Percentiles rank a stretch among this genome's conserved stretches.
These are phyloP conservation scores for Barbatosphaeria neglecta DNA, from an alignment of 495 filamentous ascomycete species.

Conservation along the genomic window DNA sequence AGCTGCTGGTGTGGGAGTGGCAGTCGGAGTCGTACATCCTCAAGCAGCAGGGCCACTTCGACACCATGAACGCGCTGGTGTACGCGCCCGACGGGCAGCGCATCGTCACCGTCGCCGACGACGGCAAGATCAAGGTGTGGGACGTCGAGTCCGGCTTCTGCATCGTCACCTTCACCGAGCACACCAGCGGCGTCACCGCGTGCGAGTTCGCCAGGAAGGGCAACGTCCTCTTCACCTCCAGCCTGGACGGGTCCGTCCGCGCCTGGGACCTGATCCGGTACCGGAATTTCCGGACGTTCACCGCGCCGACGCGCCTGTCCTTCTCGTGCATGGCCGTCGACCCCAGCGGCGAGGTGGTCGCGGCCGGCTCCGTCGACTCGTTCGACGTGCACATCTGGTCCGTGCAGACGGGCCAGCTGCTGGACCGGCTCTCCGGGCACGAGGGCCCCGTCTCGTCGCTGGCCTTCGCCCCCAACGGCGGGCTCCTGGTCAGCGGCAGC, in stretches of 20 bases:
- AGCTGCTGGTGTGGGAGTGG: constrained; percentile 98
- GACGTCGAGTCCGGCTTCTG: constrained; percentile 94
- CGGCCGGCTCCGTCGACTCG: constrained; percentile 86
- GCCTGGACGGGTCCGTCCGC: constrained; percentile 82
- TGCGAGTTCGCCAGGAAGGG: constrained; percentile 90
- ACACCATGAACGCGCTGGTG: constrained; percentile 85
- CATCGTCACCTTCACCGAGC: constrained; percentile 94
- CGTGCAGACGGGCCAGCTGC: constrained; percentile 90
- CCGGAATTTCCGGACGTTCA: constrained; percentile 94
- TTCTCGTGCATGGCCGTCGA: constrained; percentile 95
- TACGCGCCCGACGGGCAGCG: constrained; percentile 91
- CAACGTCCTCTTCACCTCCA: constrained; percentile 88
- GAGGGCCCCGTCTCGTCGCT: constrained; percentile 85
- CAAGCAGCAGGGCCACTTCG: constrained; percentile 95
- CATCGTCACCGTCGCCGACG: constrained; percentile 85
- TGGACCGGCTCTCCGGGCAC: constrained; percentile 83
- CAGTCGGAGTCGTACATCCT: constrained; percentile 99
- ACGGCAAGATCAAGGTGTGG: constrained; percentile 98
- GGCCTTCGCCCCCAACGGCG: constrained; percentile 77
- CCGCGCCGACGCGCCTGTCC: constrained; percentile 77
- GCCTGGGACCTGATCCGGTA: constrained; percentile 97
- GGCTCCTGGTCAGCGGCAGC: constrained; percentile 72
- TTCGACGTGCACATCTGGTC: constrained; percentile 98
- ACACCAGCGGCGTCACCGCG: constrained; percentile 88
- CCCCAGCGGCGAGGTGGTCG: constrained; percentile 88